Evolutionary conservation across 2,329 filamentous ascomycete species (phyloP).

Genomic region (Decorospora gaudefroyi): DNA sequence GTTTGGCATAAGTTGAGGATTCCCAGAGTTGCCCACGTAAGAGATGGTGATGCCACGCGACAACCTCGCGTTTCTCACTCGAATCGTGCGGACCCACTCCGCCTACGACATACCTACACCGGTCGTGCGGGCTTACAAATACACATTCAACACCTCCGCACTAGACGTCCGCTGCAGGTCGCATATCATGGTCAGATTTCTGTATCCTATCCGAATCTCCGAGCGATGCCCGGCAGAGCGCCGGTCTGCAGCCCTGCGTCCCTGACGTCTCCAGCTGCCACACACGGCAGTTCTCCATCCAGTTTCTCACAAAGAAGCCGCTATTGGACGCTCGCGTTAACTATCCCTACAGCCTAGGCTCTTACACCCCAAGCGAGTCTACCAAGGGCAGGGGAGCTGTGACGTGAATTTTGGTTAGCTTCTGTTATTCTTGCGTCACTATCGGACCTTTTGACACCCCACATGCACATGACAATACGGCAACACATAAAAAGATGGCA

Average conservation of each 20-base stretch:
- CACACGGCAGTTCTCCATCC: slow-evolving; percentile 3
- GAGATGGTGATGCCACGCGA: no score
- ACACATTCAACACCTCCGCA: not conserved
- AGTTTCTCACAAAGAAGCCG: not conserved
- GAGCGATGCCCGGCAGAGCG: slow-evolving; percentile 5
- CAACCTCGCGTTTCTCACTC: slow-evolving; percentile 5
- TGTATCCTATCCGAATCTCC: not conserved
- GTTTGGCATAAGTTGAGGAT: no score
- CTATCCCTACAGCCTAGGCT: not conserved
- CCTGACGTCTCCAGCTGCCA: slow-evolving; percentile 1
- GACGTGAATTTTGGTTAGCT: slow-evolving; percentile 11
- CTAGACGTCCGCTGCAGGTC: no score
- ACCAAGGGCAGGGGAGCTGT: slow-evolving; percentile 6
- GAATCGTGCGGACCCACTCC: slow-evolving; percentile 9
- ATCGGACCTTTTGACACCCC: slow-evolving; percentile 19
- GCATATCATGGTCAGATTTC: no score
- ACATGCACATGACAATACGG: slow-evolving; percentile 19
- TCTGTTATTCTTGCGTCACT: slow-evolving; percentile 30
- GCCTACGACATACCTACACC: not conserved
- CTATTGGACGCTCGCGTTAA: not conserved
- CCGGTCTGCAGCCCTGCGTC: not conserved
- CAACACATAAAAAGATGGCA: slow-evolving; percentile 16
- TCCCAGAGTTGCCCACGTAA: no score
- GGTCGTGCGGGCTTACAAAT: slow-evolving; percentile 20
- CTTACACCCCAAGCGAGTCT: no score